These are phyloP conservation scores for Clonostachys rhizophaga DNA, from an alignment of 2,329 filamentous ascomycete genomes.

Conservation along the genomic window DNA sequence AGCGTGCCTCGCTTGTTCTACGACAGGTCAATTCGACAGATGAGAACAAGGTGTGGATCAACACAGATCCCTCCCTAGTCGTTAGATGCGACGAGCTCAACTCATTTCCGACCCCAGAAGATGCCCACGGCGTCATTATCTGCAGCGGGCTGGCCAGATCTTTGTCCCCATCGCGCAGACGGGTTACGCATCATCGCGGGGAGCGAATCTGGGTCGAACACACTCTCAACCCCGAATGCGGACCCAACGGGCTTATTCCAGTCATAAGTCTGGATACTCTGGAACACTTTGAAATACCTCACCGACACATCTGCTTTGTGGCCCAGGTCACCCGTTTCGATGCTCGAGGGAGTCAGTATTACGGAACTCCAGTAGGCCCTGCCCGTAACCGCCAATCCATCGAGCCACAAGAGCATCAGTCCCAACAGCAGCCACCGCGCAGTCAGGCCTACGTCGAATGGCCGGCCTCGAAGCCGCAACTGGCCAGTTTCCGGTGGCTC, in stretches of 20 bases:
- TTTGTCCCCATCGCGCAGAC: background rate
- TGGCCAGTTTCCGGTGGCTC: background rate
- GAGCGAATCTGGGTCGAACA: constrained; percentile 2
- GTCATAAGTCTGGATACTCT: constrained; percentile 1
- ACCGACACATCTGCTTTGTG: background rate
- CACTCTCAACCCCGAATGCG: background rate
- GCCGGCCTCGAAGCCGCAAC: background rate
- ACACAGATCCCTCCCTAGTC: background rate
- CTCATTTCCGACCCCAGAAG: background rate
- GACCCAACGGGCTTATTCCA: background rate
- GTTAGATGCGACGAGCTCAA: background rate
- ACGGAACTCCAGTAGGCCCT: background rate
- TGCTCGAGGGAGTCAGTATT: background rate
- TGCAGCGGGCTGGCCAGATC: background rate
- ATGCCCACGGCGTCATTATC: constrained; percentile 1
- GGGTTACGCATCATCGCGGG: constrained; percentile 1
- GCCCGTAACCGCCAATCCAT: background rate
- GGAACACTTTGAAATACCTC: background rate
- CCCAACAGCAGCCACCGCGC: background rate
- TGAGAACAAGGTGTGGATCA: background rate
- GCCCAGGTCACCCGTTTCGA: background rate
- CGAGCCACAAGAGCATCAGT: too few relatives aligned
- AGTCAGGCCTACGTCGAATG: constrained; percentile 1
- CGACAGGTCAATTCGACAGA: background rate
- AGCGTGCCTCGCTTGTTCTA: background rate